These are phyloP conservation scores for Drosera spatulata DNA, from an alignment of 179 eudicot species.

Conservation along the genomic window DNA sequence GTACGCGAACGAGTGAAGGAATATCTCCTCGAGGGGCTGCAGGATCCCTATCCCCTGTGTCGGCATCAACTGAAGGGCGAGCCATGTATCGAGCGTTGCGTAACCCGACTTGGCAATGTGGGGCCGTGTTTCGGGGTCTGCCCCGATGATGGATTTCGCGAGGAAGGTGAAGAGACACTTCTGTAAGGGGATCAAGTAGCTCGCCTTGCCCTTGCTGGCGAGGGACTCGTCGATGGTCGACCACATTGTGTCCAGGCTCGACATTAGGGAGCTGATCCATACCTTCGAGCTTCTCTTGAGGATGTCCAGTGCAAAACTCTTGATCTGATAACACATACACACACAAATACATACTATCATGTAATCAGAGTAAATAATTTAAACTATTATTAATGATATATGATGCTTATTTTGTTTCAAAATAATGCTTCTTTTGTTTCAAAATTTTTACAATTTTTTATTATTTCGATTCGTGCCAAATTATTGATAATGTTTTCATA, in stretches of 20 bases:
- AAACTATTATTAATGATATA: too few relatives aligned
- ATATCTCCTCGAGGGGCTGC: conserved; percentile 73
- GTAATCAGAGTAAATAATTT: too few relatives aligned
- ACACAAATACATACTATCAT: too few relatives aligned
- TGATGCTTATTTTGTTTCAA: too few relatives aligned
- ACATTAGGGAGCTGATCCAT: conserved; percentile 51
- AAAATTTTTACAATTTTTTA: too few relatives aligned
- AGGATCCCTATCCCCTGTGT: conserved; percentile 25
- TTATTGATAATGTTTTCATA: too few relatives aligned
- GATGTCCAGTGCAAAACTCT: conserved; percentile 35
- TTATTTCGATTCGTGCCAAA: too few relatives aligned
- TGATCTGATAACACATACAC: too few relatives aligned
- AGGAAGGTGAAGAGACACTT: conserved; percentile 62
- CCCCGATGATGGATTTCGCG: conserved; percentile 32
- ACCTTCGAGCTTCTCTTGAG: conserved; percentile 60
- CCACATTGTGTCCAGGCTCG: conserved; percentile 76
- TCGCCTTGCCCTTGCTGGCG: conserved; percentile 21
- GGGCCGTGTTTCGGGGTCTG: conserved; percentile 43
- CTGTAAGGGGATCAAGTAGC: conserved; percentile 34
- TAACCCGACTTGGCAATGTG: conserved; percentile 42
- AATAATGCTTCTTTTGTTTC: too few relatives aligned
- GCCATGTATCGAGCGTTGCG: conserved; percentile 58
- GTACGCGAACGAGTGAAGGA: conserved; percentile 68
- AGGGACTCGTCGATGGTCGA: conserved; percentile 37
- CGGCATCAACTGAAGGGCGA: conserved; percentile 65